Evolutionary conservation across 208 protist species (phyloP).

Genomic region (Phytomonas francai): DNA sequence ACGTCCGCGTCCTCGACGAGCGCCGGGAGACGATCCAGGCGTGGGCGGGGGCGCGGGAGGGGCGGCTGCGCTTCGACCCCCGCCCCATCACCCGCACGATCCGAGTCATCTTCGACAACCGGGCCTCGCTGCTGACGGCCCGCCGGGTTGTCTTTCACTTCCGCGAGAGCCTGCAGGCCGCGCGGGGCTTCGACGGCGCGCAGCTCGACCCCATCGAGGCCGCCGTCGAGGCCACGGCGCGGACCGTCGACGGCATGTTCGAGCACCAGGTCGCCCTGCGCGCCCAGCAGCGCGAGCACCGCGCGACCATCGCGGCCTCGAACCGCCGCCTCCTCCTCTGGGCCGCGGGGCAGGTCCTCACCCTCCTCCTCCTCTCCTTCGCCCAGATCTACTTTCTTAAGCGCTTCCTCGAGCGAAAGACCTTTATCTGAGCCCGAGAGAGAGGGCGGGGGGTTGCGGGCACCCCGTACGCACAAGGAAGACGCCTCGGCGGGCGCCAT

Average conservation of each 20-base stretch:
- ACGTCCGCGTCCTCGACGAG: slow-evolving; percentile 19
- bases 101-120: slow-evolving; percentile 47
- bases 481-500: too few species aligned
- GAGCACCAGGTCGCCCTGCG: slow-evolving; percentile 42
- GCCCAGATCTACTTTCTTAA: slow-evolving; percentile 75
- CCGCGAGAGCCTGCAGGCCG: slow-evolving; percentile 22
- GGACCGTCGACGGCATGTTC: slow-evolving; percentile 30
- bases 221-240: slow-evolving; percentile 24
- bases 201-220: slow-evolving; percentile 71
- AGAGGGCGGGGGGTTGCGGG: background rate
- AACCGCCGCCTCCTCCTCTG: slow-evolving; percentile 58
- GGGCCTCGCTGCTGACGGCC: slow-evolving; percentile 21
- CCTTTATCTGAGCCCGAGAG: slow-evolving; percentile 56
- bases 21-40: slow-evolving; percentile 13
- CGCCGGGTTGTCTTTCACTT: slow-evolving; percentile 42
- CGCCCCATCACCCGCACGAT: slow-evolving; percentile 14
- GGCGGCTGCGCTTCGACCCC: slow-evolving; percentile 24
- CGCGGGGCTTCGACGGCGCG: slow-evolving; percentile 14
- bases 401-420: slow-evolving; percentile 71
- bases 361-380: slow-evolving; percentile 45
- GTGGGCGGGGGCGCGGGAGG: slow-evolving; percentile 21
- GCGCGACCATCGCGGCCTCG: slow-evolving; percentile 48
- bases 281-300: slow-evolving; percentile 53
- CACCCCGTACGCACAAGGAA: too few species aligned
- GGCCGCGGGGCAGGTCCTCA: slow-evolving; percentile 58